These are phyloP conservation scores for Hyaloscypha finlandica DNA, from an alignment of 495 filamentous ascomycete species.

Conservation along the genomic window DNA sequence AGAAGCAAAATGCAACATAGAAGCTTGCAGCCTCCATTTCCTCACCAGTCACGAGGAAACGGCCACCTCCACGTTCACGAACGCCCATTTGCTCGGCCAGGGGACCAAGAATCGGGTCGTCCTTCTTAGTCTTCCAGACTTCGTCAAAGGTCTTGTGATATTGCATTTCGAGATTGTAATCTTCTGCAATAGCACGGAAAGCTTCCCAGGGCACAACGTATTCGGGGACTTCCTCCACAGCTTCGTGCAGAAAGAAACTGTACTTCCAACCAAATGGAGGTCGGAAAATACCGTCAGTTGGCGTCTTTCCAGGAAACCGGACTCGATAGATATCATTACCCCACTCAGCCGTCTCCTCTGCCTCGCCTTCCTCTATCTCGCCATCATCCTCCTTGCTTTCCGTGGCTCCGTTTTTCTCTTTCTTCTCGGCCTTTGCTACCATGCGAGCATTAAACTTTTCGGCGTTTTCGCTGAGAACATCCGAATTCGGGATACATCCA, in stretches of 20 bases:
- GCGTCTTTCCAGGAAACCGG: slow-evolving; percentile 78
- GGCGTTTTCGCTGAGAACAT: slow-evolving; percentile 73
- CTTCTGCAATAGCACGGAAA: slow-evolving; percentile 90
- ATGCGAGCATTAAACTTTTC: slow-evolving; percentile 57
- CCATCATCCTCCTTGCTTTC: slow-evolving; percentile 44
- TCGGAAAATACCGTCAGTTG: slow-evolving; percentile 79
- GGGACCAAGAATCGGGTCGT: slow-evolving; percentile 73
- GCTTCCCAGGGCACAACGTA: slow-evolving; percentile 99
- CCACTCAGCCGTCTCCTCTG: slow-evolving; percentile 70
- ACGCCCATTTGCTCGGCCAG: slow-evolving; percentile 95
- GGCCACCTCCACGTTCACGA: slow-evolving; percentile 65
- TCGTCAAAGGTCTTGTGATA: slow-evolving; percentile 89
- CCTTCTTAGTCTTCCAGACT: slow-evolving; percentile 87
- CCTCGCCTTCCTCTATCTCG: slow-evolving; percentile 52
- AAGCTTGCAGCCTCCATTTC: slow-evolving; percentile 92
- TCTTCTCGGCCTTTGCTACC: slow-evolving; percentile 39
- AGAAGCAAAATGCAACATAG: slow-evolving; percentile 92
- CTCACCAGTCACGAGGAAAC: slow-evolving; percentile 68
- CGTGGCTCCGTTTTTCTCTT: slow-evolving; percentile 25
- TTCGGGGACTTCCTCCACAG: slow-evolving; percentile 93
- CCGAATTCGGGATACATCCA: slow-evolving; percentile 90
- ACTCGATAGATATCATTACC: slow-evolving; percentile 92
- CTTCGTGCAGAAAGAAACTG: slow-evolving; percentile 91
- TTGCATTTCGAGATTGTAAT: slow-evolving; percentile 92
- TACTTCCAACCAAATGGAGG: slow-evolving; percentile 98